Evolutionary conservation across 2,329 filamentous ascomycete species (phyloP).

Genomic region (Exophiala viscosa): DNA sequence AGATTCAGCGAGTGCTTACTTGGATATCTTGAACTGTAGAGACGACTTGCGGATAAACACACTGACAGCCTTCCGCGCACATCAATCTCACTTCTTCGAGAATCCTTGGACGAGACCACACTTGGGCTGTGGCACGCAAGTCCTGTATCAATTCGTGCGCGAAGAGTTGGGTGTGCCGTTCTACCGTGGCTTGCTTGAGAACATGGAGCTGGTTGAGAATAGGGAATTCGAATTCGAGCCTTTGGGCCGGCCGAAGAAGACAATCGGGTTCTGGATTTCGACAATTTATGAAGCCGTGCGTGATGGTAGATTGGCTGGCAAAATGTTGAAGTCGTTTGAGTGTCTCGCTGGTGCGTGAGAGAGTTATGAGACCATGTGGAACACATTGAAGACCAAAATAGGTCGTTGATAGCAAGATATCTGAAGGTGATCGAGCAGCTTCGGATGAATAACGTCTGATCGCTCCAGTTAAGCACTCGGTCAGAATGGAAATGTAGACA

Average conservation of each 20-base stretch:
- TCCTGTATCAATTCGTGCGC: slow-evolving; percentile 38
- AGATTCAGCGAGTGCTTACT: background rate
- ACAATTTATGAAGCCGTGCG: slow-evolving; percentile 29
- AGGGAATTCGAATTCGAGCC: slow-evolving; percentile 17
- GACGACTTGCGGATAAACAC: background rate
- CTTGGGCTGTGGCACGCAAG: slow-evolving; percentile 26
- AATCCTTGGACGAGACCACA: background rate
- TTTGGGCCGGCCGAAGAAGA: slow-evolving; percentile 22
- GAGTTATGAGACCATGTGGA: too few relatives aligned
- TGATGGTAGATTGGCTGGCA: slow-evolving; percentile 10
- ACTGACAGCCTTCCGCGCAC: background rate
- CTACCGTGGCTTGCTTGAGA: slow-evolving; percentile 33
- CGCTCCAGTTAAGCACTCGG: too few relatives aligned
- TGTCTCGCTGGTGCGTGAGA: background rate
- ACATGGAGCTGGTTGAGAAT: slow-evolving; percentile 34
- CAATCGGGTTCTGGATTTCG: slow-evolving; percentile 30
- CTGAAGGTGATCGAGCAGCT: too few relatives aligned
- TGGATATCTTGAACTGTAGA: background rate
- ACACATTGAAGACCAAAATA: too few relatives aligned
- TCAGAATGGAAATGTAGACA: too few relatives aligned
- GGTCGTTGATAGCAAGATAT: too few relatives aligned
- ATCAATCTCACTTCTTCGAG: background rate
- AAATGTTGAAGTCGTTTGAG: background rate
- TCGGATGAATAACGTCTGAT: too few relatives aligned
- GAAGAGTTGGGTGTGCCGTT: slow-evolving; percentile 34